Base-by-base conservation (phyloP, 2,329 filamentous ascomycete species). In the Cladosporium colombiae region DNA sequence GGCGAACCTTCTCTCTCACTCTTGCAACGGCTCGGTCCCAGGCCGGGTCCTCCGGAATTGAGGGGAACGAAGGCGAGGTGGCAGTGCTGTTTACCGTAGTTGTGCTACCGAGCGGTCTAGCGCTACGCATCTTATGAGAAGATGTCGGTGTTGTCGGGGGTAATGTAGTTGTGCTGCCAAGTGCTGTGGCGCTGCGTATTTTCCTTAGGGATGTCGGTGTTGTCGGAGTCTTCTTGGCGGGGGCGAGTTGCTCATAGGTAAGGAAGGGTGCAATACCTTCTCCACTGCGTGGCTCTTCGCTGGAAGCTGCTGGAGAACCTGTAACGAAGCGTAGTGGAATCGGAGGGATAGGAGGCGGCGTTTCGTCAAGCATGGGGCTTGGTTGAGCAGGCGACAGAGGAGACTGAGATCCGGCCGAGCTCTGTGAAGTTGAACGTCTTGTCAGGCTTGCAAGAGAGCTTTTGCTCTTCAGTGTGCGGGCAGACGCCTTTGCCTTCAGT, bases 401-500 rank as follows among this genome's bases (percentile, higher is more conserved):
- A 25, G 13, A 25, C 31, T 29, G 21, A 35, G 29, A 49, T 14
- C 8, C 35, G 18, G 18, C 21, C 16, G 60, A 62, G 23, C 60
- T 27, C 31, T 55, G 46, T 29, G 61, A 56, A n/a, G n/a, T 35
- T 35, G 16, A 18, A 13, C 44, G n/a, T 46, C 33, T 50, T 31
- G 23, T 35, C 8, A 56, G 25, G 33, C 23, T 46, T 7, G 35
- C n/a, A 52, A 44, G 5, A 16, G 50, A 55, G 35, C 31, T 31
- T 33, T 55, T 46, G 23, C 35, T 63, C 33, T 56, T 63, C 11
- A 63, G 21, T 18, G 61, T 56, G 10, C 61, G 33, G n/a, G 33
- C 50, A 25, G 61, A 63, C 37, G 50, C 61, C 25, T 63, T 63
- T 37, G 29, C 50, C 27, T 25, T 63, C 25, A 63, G 50, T 35